phyloP scores from a whole-genome alignment of 495 filamentous ascomycete genomes.

The Aspergillus haitiensis region DNA sequence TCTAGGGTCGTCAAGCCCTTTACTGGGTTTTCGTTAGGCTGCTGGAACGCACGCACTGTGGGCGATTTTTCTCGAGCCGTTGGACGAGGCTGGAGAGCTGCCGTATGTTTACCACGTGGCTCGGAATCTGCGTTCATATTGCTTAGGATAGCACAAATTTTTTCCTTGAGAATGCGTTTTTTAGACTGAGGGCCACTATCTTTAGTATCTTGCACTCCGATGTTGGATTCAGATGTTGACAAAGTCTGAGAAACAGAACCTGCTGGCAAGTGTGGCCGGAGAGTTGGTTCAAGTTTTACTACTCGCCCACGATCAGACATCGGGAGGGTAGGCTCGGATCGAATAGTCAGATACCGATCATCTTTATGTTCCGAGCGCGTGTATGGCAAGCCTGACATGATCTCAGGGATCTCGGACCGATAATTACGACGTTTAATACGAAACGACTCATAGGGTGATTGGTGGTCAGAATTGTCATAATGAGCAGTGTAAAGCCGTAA shows the following conservation, averaged over 20 bases:
- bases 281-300: neutral
- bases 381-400: slow-evolving; percentile 13
- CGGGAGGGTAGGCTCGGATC: slow-evolving; percentile 8
- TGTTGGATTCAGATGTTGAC: neutral
- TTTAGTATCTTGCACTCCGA: neutral
- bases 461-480: slow-evolving; percentile 23
- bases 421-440: slow-evolving; percentile 10
- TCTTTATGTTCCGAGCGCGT: neutral
- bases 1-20: no score
- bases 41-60: neutral
- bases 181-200: neutral
- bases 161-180: slow-evolving; percentile 7
- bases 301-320: slow-evolving; percentile 1
- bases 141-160: slow-evolving; percentile 16
- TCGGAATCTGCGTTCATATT: slow-evolving; percentile 6
- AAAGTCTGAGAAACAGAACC: neutral
- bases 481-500: slow-evolving; percentile 22
- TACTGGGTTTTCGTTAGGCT: neutral
- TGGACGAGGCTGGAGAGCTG: neutral
- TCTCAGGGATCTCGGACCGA: slow-evolving; percentile 15
- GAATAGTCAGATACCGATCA: neutral
- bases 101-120: slow-evolving; percentile 3
- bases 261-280: neutral
- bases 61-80: neutral
- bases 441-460: slow-evolving; percentile 25